Evolutionary conservation across 441 rosid genomes (phyloP).

Genomic region (Melastoma candidum): DNA sequence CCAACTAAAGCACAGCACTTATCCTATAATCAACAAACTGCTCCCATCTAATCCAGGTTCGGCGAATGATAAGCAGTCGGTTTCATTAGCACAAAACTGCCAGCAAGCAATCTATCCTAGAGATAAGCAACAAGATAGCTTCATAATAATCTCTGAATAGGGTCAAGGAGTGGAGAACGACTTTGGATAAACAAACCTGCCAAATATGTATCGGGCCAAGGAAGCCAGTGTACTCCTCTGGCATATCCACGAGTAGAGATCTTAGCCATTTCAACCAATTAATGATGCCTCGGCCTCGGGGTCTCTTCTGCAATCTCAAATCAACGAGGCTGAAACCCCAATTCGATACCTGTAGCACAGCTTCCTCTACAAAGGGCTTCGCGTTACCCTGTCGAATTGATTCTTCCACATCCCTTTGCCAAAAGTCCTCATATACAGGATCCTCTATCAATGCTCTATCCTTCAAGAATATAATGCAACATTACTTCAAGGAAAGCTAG

Average conservation of each 20-base stretch:
- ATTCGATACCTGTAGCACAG: conserved; percentile 48
- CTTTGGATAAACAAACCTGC: conserved; percentile 40
- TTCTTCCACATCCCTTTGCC: conserved; percentile 78
- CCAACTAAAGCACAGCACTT: no score
- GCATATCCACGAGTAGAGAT: conserved; percentile 29
- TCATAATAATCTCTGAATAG: background rate
- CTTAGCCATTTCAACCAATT: conserved; percentile 27
- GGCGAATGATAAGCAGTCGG: no score
- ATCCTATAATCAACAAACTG: no score
- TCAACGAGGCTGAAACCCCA: conserved; percentile 67
- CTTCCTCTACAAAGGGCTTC: conserved; percentile 58
- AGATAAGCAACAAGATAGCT: background rate
- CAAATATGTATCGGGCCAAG: conserved; percentile 66
- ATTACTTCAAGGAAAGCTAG: background rate
- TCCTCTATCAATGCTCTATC: conserved; percentile 54
- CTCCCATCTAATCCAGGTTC: no score
- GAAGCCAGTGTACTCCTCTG: conserved; percentile 48
- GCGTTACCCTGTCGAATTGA: conserved; percentile 50
- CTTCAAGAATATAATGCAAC: conserved; percentile 20
- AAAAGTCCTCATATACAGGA: conserved; percentile 52
- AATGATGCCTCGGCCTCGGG: conserved; percentile 31
- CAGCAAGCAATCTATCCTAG: no score
- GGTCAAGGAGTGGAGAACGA: conserved; percentile 1
- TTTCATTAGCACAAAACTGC: no score
- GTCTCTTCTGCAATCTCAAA: conserved; percentile 40